A percentile compares a stretch with the other conserved stretches of the same genome.
Evolutionary conservation across 2,329 filamentous ascomycete species (phyloP).

Genomic region (Claviceps purpurea): DNA sequence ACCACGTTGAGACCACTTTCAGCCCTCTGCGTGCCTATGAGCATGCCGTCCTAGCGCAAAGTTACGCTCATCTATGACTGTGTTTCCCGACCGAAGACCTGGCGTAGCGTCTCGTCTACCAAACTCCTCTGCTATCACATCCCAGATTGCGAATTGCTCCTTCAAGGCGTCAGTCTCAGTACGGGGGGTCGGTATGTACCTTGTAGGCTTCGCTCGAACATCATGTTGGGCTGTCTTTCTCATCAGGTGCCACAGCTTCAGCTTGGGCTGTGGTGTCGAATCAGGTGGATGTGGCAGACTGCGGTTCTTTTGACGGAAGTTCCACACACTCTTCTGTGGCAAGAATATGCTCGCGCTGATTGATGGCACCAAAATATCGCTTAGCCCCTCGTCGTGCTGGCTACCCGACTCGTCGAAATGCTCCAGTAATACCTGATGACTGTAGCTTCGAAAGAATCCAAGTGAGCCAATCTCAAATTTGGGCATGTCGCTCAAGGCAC

Average conservation of each 20-base stretch:
- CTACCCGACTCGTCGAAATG: conserved; percentile 34
- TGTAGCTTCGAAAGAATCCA: conserved; percentile 33
- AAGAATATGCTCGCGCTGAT: conserved; percentile 40
- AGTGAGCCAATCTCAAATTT: conserved; percentile 42
- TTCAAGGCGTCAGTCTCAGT: conserved; percentile 12
- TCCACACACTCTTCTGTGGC: conserved; percentile 36
- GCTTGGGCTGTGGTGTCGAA: conserved; percentile 13
- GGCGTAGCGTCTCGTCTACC: conserved; percentile 21
- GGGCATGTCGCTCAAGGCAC: conserved; percentile 36
- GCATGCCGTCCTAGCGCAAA: conserved; percentile 12
- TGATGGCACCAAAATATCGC: conserved; percentile 38
- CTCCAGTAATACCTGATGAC: conserved; percentile 34
- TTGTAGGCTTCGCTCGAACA: conserved; percentile 7
- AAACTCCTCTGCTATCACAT: conserved; percentile 24
- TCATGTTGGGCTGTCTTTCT: conserved; percentile 8
- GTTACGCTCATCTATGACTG: conserved; percentile 25
- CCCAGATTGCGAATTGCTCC: conserved; percentile 23
- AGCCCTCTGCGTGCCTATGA: neutral
- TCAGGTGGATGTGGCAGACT: conserved; percentile 12
- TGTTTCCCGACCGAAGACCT: conserved; percentile 23
- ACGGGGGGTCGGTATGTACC: neutral
- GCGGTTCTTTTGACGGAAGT: conserved; percentile 26
- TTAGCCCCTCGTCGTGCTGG: conserved; percentile 33
- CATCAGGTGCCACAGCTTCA: conserved; percentile 6
- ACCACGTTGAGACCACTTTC: neutral